Evolutionary conservation across 129 eudicot genomes (phyloP), one percentile per base, ranked within the genome.

Genomic region (Chrysanthemum lavandulifolium): DNA sequence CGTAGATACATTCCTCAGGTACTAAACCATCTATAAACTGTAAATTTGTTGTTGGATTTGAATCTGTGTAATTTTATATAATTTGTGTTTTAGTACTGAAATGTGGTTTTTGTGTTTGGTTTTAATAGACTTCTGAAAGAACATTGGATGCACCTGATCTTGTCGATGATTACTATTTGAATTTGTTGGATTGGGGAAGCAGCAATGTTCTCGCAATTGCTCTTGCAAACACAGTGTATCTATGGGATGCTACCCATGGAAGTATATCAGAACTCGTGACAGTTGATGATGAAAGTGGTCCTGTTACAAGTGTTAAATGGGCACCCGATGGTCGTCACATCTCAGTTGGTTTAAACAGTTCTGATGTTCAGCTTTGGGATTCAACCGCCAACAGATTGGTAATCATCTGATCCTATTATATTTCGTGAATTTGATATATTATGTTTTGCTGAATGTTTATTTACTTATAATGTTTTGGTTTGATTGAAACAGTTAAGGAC

Each of bases 281-380:
- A 1, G 72, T 94, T 3, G 91, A 87, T 54, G 97, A 90, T 5
- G 98, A 94, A 27, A 63, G 19, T 48, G 98, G 97, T 10, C 96
- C 97, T 0, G 89, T 92, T 16, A 89, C 98, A 12, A 89, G 98
- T 60, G 91, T 92, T 50, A 89, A 87, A 77, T 92, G 95, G 96
- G 96, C 95, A 66, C 96, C 96, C 2, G 98, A 92, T 71, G 96
- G 94, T 11, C 72, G 81, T 51, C 89, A 89, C 68, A 84, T 93
- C 53, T 88, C 98, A 10, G 79, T 90, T 45, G 97, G 98, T 15
- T 59, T 89, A 52, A 89, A 85, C 84, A 85, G 82, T 57, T 84
- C 98, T 10, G 90, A 85, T 13, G 92, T 93, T 55, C 98, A 93
- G 83, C 91, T 93, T 1, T 93, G 97, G 97, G 98, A 93, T 78